Conservation (phyloP, 768 basidiomycete species). For the Mycena epipterygia region DNA sequence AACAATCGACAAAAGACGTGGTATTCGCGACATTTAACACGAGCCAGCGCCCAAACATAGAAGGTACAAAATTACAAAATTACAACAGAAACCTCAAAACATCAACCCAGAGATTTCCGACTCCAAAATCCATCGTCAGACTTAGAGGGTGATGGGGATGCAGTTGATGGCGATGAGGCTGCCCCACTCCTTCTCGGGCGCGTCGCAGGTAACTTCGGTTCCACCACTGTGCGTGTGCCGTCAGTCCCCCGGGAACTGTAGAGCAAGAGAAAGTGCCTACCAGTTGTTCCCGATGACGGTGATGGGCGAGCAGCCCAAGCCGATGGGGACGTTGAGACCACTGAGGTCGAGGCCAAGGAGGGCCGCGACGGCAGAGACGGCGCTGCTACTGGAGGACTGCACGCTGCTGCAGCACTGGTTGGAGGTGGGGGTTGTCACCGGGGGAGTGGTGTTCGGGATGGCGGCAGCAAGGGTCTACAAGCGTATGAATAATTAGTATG, state of each 20-base stretch:
- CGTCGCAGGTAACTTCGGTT: conserved; percentile 14
- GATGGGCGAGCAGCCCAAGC: conserved; percentile 32
- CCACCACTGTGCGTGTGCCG: conserved; percentile 7
- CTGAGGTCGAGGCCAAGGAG: conserved; percentile 23
- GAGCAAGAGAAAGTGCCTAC: neutral
- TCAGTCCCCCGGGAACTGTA: neutral
- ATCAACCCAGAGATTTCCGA: neutral
- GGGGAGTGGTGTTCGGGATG: conserved; percentile 8
- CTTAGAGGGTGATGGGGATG: neutral
- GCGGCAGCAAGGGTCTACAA: conserved; percentile 21
- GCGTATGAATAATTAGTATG: neutral
- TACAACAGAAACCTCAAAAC: neutral
- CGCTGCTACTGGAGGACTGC: conserved; percentile 9
- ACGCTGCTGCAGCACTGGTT: conserved; percentile 32
- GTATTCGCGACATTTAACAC: no score
- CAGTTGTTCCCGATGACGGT: no score
- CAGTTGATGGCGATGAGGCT: no score
- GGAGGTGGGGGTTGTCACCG: conserved; percentile 22
- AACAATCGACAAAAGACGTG: neutral
- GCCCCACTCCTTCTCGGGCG: conserved; percentile 23
- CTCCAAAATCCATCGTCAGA: neutral
- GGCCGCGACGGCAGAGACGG: conserved; percentile 25
- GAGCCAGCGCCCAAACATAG: neutral
- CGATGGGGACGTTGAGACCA: conserved; percentile 25
- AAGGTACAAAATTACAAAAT: neutral